Conservation (phyloP, 768 basidiomycete genomes). For the Rhizopogon sp. region DNA sequence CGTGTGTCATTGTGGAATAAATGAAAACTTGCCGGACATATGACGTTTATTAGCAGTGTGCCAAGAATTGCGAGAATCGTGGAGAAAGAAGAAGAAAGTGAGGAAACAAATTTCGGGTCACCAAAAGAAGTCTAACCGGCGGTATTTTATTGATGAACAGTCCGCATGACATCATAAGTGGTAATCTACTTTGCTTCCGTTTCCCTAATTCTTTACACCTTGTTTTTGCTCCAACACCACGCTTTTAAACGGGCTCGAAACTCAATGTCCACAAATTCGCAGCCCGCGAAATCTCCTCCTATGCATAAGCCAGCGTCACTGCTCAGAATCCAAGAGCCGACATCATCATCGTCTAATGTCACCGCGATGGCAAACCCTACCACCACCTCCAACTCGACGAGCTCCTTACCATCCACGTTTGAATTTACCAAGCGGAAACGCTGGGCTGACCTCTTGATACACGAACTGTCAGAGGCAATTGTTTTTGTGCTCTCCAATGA, state of each 20-base stretch:
- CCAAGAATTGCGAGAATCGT: not conserved
- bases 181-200: not conserved
- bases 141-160: not conserved
- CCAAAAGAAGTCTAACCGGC: not conserved
- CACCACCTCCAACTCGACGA: not conserved
- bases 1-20: no score
- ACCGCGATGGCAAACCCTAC: not conserved
- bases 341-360: not conserved
- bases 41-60: no score
- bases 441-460: conserved; percentile 78
- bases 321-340: not conserved
- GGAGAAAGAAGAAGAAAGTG: not conserved
- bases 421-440: conserved; percentile 86
- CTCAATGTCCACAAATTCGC: conserved; percentile 17
- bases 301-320: not conserved
- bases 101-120: not conserved
- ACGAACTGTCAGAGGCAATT: conserved; percentile 72
- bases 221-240: not conserved
- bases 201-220: not conserved
- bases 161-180: conserved; percentile 1
- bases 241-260: conserved; percentile 1
- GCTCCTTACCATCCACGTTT: conserved; percentile 32
- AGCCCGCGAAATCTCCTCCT: not conserved
- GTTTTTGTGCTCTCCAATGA: conserved; percentile 61
- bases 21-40: no score